Evolutionary conservation across 192 early-diverging fungal species (phyloP), one percentile per base, ranked within the genome.

Genomic region (Rhizoclosmatium sp.): DNA sequence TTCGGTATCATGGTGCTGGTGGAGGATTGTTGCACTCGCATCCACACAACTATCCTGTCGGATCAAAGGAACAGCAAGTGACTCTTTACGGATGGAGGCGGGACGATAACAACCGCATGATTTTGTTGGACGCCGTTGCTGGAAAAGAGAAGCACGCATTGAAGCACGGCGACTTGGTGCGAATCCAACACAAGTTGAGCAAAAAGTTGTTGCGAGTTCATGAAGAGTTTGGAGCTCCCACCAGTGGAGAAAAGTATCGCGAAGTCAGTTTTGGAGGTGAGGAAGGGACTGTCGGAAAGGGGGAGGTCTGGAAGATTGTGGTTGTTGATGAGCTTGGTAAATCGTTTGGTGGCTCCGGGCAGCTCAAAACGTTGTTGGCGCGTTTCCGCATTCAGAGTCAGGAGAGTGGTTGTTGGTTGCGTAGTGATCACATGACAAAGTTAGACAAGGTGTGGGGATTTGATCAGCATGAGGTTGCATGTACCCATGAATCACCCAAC

Each of bases 1-100:
- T 99, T 23, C 97, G 95, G 73, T 96, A 92, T 64, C 91, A 90
- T 60, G 90, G 91, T 3, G 91, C 90, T 75, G 95, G 95, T 4
- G 94, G 93, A n/a, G 97, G 96, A 10, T 80, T 98, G 54, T 87
- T 99, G 59, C 98, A 99, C 81, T 98, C 97, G 42, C 98, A 99
- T 78, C 77, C 91, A 21, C 93, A 96, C 84, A 84, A 84, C 14
- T 98, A 92, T 69, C 95, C 95, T 0, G 84, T 82, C n/a, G 93
- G 93, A 16, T 96, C 95, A 10, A 96, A 98, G 84, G 97, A 99
- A 83, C 98, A 99, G 84, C 72, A 75, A 62, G 88, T 98, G 31
- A 98, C 98, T 0, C 93, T 93, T 46, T 99, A 99, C 80, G 89
- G n/a, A 2, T 75, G 91, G 47, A 92, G 97, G 85, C 95, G 93